Evolutionary conservation across 2,329 filamentous ascomycete genomes (phyloP).

Genomic region (Trichoderma asperellum): DNA sequence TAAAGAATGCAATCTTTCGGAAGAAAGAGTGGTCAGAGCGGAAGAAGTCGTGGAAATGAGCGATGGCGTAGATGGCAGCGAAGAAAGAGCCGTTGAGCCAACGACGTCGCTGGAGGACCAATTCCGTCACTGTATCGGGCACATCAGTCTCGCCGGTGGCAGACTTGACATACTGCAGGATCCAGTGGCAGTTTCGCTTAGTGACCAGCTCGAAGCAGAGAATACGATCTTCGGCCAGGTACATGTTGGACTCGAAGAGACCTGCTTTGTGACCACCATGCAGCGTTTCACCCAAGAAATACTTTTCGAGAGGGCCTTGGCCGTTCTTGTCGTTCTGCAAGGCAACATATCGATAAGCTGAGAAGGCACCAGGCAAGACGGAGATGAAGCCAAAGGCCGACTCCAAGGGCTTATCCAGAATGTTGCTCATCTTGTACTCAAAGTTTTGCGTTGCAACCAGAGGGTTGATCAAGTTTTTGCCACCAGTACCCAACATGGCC

Average conservation of each 20-base stretch:
- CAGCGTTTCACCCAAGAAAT: conserved; percentile 96
- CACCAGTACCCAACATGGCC: conserved; percentile 84
- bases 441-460: conserved; percentile 97
- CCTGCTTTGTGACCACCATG: conserved; percentile 89
- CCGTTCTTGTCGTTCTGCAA: conserved; percentile 96
- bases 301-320: conserved; percentile 90
- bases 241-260: conserved; percentile 99
- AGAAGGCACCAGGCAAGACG: conserved; percentile 94
- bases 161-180: conserved; percentile 97
- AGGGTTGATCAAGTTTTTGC: conserved; percentile 89
- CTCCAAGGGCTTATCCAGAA: conserved; percentile 95
- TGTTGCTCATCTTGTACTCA: conserved; percentile 99
- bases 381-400: conserved; percentile 98
- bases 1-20: conserved; percentile 84
- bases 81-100: conserved; percentile 99
- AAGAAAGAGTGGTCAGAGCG: conserved; percentile 86
- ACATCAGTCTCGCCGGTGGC: conserved; percentile 97
- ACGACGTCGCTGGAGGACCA: conserved; percentile 92
- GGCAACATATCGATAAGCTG: conserved; percentile 93
- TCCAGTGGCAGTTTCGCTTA: conserved; percentile 97
- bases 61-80: conserved; percentile 90
- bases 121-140: conserved; percentile 88
- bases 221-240: conserved; percentile 97
- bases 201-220: conserved; percentile 97
- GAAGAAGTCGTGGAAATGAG: conserved; percentile 96